phyloP scores from a whole-genome alignment of 176 grass and related monocot genomes.

The Rhynchospora breviuscula region DNA sequence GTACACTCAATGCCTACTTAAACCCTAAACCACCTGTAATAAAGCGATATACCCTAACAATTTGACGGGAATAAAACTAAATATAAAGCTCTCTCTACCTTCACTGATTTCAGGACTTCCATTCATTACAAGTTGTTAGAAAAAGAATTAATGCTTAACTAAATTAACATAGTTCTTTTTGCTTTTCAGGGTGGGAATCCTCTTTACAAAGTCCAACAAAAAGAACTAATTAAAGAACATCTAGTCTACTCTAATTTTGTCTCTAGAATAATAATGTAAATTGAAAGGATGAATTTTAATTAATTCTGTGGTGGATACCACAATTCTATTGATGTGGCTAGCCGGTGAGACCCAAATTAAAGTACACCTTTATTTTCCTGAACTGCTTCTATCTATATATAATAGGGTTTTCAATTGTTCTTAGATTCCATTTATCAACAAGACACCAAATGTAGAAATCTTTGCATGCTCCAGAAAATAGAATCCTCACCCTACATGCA shows the following conservation, averaged over 20 bases:
- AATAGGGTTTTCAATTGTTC: too few species aligned
- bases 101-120: not conserved
- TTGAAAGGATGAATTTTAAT: not conserved
- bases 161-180: not conserved
- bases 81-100: slow-evolving; percentile 2
- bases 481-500: too few species aligned
- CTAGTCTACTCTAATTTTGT: not conserved
- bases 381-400: too few species aligned
- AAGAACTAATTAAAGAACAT: not conserved
- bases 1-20: not conserved
- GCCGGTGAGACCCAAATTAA: not conserved
- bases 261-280: not conserved
- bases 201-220: slow-evolving; percentile 14
- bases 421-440: too few species aligned
- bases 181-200: slow-evolving; percentile 31
- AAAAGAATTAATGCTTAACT: not conserved
- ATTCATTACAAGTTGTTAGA: slow-evolving; percentile 2
- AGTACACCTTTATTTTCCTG: too few species aligned
- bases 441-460: too few species aligned
- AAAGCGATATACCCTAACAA: slow-evolving; percentile 6
- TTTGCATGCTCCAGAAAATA: too few species aligned
- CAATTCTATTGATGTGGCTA: not conserved
- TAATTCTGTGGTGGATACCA: not conserved
- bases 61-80: not conserved
- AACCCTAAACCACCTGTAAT: slow-evolving; percentile 14